Evolutionary conservation across 805 yeast genomes (phyloP).

Genomic region (Brettanomyces sp.): DNA sequence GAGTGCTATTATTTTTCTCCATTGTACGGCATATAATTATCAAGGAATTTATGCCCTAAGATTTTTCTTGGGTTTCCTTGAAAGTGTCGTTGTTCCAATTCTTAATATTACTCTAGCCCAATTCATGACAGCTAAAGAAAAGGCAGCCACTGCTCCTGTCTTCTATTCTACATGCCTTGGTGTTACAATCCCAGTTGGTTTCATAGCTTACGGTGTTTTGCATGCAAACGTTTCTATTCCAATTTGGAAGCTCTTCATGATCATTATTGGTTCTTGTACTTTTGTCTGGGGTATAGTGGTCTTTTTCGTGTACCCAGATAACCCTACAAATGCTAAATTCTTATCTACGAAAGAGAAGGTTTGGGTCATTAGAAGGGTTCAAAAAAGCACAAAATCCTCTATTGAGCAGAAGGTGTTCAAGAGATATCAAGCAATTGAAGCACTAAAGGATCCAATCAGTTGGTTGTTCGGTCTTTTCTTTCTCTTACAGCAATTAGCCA

Average conservation of each 20-base stretch:
- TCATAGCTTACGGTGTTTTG: slow-evolving; percentile 29
- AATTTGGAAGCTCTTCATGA: slow-evolving; percentile 45
- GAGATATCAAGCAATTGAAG: slow-evolving; percentile 39
- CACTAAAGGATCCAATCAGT: slow-evolving; percentile 38
- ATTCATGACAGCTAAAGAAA: slow-evolving; percentile 34
- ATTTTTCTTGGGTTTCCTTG: slow-evolving; percentile 44
- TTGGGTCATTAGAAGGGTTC: slow-evolving; percentile 37
- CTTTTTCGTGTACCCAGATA: slow-evolving; percentile 40
- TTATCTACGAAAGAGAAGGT: slow-evolving; percentile 41
- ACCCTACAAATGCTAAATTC: slow-evolving; percentile 44
- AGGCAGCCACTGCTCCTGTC: slow-evolving; percentile 44
- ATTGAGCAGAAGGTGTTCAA: slow-evolving; percentile 39
- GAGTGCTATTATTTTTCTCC: slow-evolving; percentile 37
- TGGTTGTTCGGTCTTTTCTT: slow-evolving; percentile 34
- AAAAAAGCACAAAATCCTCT: slow-evolving; percentile 27
- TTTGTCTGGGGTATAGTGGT: slow-evolving; percentile 28
- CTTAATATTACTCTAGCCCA: slow-evolving; percentile 40
- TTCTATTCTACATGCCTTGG: slow-evolving; percentile 46
- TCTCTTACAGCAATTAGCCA: slow-evolving; percentile 40
- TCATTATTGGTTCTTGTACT: slow-evolving; percentile 49
- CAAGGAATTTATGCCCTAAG: slow-evolving; percentile 38
- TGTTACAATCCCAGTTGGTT: slow-evolving; percentile 32
- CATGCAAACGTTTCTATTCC: slow-evolving; percentile 20
- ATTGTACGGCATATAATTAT: slow-evolving; percentile 35
- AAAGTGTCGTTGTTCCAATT: slow-evolving; percentile 34